Conservation (phyloP, 148 eudicot species). For the Camellia japonica region DNA sequence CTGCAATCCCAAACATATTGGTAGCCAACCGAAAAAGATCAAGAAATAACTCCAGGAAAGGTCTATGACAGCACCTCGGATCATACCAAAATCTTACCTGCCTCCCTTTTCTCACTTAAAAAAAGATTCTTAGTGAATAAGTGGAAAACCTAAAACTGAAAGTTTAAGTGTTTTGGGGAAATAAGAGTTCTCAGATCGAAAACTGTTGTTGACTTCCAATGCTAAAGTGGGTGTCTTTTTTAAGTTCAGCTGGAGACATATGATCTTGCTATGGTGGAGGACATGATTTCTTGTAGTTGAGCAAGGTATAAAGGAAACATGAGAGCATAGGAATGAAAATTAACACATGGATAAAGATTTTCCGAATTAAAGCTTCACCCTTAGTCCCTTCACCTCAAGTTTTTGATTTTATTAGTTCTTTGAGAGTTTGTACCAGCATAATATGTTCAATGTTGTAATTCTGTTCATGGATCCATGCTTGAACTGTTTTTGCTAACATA, state of each 20-base stretch:
- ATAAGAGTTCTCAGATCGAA: not conserved
- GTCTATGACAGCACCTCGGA: too few species aligned
- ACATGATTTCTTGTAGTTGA: not conserved
- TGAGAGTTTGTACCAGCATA: too few species aligned
- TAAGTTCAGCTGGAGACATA: not conserved
- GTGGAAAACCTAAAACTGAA: not conserved
- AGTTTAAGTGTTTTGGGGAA: not conserved
- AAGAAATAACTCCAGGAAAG: too few species aligned
- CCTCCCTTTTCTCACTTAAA: too few species aligned
- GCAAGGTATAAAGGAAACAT: not conserved
- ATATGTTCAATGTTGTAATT: not conserved
- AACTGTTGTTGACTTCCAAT: not conserved
- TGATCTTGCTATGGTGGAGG: not conserved
- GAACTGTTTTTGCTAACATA: not conserved
- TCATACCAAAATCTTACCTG: too few species aligned
- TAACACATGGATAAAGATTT: not conserved
- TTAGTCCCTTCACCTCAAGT: not conserved
- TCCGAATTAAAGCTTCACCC: not conserved
- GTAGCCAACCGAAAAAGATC: too few species aligned
- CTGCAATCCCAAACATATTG: too few species aligned
- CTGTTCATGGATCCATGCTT: too few species aligned
- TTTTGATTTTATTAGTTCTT: not conserved
- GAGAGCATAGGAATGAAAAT: not conserved
- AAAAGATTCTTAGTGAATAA: not conserved
- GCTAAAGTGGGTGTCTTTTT: not conserved